Evolutionary conservation across 768 basidiomycete genomes (phyloP).

Genomic region (Tulasnella sp.): DNA sequence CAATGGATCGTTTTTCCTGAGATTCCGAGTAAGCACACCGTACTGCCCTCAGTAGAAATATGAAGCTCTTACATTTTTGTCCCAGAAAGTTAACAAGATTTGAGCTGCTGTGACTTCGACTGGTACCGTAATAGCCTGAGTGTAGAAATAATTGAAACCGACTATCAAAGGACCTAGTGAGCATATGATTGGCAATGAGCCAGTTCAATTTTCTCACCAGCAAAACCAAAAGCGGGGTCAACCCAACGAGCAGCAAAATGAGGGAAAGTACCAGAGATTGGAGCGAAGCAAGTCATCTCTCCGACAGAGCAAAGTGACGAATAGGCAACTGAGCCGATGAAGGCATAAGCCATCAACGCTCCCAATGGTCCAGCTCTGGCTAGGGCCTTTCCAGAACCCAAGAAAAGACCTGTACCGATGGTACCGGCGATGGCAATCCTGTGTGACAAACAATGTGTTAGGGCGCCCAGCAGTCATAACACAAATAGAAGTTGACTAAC

Average conservation of each 20-base stretch:
- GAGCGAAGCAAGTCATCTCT: constrained; percentile 72
- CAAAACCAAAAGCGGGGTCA: constrained; percentile 27
- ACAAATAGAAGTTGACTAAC: constrained; percentile 28
- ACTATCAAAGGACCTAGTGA: constrained; percentile 21
- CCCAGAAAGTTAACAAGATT: constrained; percentile 23
- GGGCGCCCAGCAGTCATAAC: not conserved
- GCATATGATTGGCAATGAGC: not conserved
- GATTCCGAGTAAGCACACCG: not conserved
- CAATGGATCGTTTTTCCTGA: not conserved
- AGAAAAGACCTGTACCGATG: constrained; percentile 60
- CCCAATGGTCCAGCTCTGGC: constrained; percentile 50
- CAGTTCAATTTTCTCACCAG: constrained; percentile 14
- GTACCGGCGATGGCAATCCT: constrained; percentile 61
- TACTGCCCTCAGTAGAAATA: no score
- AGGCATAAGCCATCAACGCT: constrained; percentile 46
- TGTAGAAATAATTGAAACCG: constrained; percentile 27
- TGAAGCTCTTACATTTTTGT: constrained; percentile 15
- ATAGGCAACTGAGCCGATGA: constrained; percentile 50
- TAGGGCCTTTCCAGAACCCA: constrained; percentile 54
- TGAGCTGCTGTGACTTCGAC: constrained; percentile 27
- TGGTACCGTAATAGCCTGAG: constrained; percentile 30
- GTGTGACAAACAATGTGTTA: not conserved
- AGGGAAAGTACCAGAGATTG: constrained; percentile 65
- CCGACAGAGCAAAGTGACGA: constrained; percentile 54
- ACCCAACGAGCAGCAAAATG: constrained; percentile 34